phyloP scores from a whole-genome alignment of 2,329 filamentous ascomycete species.

The Phyllosticta citribraziliensis region DNA sequence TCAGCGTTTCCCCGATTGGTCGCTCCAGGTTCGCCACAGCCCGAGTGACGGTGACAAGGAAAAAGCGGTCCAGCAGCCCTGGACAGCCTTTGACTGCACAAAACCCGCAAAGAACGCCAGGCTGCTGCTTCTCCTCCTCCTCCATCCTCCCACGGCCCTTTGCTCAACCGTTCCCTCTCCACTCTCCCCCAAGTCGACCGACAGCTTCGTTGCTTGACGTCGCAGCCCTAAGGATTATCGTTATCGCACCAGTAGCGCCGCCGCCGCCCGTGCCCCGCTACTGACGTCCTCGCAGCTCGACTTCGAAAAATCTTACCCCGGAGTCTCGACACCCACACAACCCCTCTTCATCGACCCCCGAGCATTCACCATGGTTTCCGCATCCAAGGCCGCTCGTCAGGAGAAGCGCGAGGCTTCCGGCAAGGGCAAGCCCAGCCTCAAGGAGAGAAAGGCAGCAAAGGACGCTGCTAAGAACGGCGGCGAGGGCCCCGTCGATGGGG shows the following conservation, averaged over 20 bases:
- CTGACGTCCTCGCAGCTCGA: slow-evolving; percentile 9
- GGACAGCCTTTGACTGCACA: slow-evolving; percentile 1
- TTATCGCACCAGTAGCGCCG: slow-evolving; percentile 10
- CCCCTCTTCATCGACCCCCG: slow-evolving; percentile 9
- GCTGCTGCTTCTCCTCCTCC: neutral
- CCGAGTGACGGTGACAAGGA: neutral
- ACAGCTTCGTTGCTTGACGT: neutral
- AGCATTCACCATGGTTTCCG: slow-evolving; percentile 49
- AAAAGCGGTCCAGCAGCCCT: slow-evolving; percentile 2
- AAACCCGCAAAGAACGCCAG: neutral
- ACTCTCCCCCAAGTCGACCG: neutral
- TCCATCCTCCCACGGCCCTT: slow-evolving; percentile 1
- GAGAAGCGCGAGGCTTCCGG: slow-evolving; percentile 59
- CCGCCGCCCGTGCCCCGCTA: slow-evolving; percentile 5
- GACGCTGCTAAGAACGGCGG: slow-evolving; percentile 57
- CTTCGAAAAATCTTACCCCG: slow-evolving; percentile 10
- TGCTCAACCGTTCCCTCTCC: neutral
- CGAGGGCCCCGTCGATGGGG: slow-evolving; percentile 16
- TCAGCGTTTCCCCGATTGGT: slow-evolving; percentile 10
- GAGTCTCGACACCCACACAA: slow-evolving; percentile 2
- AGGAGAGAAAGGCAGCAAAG: slow-evolving; percentile 63
- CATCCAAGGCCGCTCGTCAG: slow-evolving; percentile 58
- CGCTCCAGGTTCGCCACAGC: slow-evolving; percentile 6
- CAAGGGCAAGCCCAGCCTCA: slow-evolving; percentile 63
- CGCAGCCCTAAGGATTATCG: slow-evolving; percentile 8